These are phyloP conservation scores for Cardamine occulta DNA, from an alignment of 345 rosid genomes.

Conservation along the genomic window DNA sequence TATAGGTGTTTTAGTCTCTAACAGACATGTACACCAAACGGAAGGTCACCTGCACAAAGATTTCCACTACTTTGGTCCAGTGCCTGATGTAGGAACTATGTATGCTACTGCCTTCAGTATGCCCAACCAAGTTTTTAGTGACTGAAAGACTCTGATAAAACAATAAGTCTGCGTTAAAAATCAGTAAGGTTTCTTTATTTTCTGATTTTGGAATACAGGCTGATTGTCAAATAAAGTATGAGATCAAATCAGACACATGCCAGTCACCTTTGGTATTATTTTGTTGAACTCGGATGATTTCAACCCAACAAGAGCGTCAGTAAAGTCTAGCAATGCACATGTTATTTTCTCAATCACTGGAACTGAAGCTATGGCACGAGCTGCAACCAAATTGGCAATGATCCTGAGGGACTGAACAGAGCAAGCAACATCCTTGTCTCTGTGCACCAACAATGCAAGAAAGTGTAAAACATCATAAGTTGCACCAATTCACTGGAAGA, in stretches of 20 bases:
- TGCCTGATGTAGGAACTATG: constrained; percentile 68
- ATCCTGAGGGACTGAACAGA: constrained; percentile 81
- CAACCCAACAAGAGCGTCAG: constrained; percentile 56
- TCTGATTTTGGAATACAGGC: background rate
- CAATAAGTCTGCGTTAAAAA: constrained; percentile 28
- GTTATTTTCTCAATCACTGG: constrained; percentile 66
- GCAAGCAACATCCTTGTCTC: constrained; percentile 69
- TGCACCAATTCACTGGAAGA: constrained; percentile 7
- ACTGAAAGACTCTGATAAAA: constrained; percentile 75
- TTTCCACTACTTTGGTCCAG: constrained; percentile 86
- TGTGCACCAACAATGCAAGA: constrained; percentile 43
- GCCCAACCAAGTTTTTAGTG: constrained; percentile 57
- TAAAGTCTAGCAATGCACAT: constrained; percentile 70
- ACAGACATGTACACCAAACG: constrained; percentile 17
- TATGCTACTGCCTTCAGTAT: constrained; percentile 51
- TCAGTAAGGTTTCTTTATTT: constrained; percentile 5
- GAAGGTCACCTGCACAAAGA: constrained; percentile 75
- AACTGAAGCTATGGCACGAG: constrained; percentile 62
- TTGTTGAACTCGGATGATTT: constrained; percentile 62
- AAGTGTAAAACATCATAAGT: constrained; percentile 27
- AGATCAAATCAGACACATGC: constrained; percentile 17
- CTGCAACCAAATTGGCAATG: constrained; percentile 82
- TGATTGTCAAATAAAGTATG: background rate
- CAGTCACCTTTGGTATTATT: constrained; percentile 73
- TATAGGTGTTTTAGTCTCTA: constrained; percentile 7